Evolutionary conservation across 1,284 basidiomycete genomes (phyloP).

Genomic region (Papiliotrema laurentii): DNA sequence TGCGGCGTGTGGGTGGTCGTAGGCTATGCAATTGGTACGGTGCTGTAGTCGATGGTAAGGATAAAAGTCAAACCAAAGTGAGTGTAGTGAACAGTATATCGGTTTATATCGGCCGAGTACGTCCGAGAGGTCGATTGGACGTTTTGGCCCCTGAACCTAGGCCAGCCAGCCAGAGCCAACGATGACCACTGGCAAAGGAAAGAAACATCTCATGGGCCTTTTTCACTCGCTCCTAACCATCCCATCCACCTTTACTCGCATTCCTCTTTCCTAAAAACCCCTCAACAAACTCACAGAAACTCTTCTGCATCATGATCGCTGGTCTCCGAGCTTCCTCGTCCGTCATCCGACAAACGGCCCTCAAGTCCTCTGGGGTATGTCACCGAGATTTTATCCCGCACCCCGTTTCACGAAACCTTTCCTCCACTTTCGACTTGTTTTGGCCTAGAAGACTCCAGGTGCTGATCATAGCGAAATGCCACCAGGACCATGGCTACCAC

Average conservation of each 20-base stretch:
- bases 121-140: neutral
- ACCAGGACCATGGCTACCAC: constrained; percentile 40
- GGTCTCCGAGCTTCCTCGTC: constrained; percentile 3
- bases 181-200: neutral
- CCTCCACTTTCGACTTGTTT: neutral
- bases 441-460: neutral
- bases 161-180: neutral
- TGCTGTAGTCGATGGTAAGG: neutral
- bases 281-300: neutral
- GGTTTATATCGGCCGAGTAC: constrained; percentile 1
- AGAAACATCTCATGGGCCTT: neutral
- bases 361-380: neutral
- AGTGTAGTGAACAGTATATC: neutral
- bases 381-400: neutral
- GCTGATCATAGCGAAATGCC: constrained; percentile 24
- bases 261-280: neutral
- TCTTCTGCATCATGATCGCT: neutral
- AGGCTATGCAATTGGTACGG: neutral
- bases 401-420: too few species aligned
- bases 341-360: neutral
- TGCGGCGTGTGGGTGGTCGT: neutral
- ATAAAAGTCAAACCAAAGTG: neutral
- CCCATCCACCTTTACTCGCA: neutral
- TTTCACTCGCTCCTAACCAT: neutral
- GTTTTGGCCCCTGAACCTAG: neutral